Evolutionary conservation across 129 eudicot genomes (phyloP).

Genomic region (Chrysanthemum lavandulifolium): DNA sequence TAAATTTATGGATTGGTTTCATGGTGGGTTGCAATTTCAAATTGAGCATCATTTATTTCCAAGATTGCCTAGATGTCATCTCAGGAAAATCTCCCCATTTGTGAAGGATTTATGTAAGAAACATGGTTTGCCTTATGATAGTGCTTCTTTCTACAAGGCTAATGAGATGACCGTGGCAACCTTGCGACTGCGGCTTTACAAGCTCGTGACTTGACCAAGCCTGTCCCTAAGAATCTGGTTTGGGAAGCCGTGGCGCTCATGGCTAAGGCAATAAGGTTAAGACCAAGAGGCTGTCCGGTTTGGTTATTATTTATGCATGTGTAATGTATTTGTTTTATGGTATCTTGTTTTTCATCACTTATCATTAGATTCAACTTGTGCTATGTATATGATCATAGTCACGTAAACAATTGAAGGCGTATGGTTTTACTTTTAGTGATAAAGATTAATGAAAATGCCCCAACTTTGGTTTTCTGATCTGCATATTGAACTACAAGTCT

Average conservation of each 20-base stretch:
- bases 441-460: too few species aligned
- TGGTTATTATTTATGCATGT: neutral
- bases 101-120: constrained; percentile 18
- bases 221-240: constrained; percentile 18
- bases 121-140: constrained; percentile 17
- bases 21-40: constrained; percentile 19
- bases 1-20: constrained; percentile 20
- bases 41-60: constrained; percentile 16
- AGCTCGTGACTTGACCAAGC: constrained; percentile 23
- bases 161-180: constrained; percentile 19
- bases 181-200: constrained; percentile 14
- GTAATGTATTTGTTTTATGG: neutral
- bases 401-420: neutral
- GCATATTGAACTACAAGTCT: too few species aligned
- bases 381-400: neutral
- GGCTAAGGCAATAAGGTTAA: constrained; percentile 3
- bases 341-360: neutral
- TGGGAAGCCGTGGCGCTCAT: constrained; percentile 14
- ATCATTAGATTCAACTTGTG: neutral
- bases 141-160: constrained; percentile 3
- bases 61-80: constrained; percentile 8
- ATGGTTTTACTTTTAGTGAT: too few species aligned
- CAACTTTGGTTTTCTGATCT: too few species aligned
- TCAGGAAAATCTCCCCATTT: constrained; percentile 18
- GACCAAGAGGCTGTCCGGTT: neutral